Base-by-base conservation (phyloP, 352 stramenopile genomes). In the Globisporangium cederbergense region DNA sequence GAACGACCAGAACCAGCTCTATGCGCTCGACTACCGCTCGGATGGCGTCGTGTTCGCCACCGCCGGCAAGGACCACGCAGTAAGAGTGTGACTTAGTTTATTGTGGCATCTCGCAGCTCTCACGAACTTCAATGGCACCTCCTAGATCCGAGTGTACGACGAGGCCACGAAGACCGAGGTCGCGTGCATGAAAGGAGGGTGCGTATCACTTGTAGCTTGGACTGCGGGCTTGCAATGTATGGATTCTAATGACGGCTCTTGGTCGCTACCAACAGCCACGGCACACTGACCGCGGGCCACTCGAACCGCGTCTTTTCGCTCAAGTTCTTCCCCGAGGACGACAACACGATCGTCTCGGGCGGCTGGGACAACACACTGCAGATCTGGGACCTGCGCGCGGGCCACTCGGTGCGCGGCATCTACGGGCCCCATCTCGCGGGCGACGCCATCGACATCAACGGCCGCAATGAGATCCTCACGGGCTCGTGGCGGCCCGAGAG, bases 311-410 rank as follows among this genome's bases (percentile, higher is more conserved):
- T 98, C 2, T 98, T 98, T 64, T 95, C 90, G 13, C 65, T 96
- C 71, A 97, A 97, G 74, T 97, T 96, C 47, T 71, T 78, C 63
- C 88, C 86, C 9, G 64, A 89, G 50, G 84, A 93, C 45, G 81
- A 94, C 61, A 90, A 95, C 77, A 76, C 77, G 52, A 73, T 96
- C 42, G 65, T 98, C 13, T 94, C 87, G 7, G 91, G 91, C 10
- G 90, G 91, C 22, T 98, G 91, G 91, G 91, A 98, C 70, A 97
- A 97, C 81, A 97, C 89, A 43, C 68, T 98, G 2, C 91, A 97
- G 77, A 96, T 98, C 67, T 98, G 91, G 91, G 91, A 98, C 60
- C 64, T 92, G 28, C 81, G 91, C 38, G 78, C 75, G 6, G 90
- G 89, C n/a, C 72, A 96, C 67, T 92, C 89, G 5, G 90, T 97